A percentile compares a stretch with the other conserved stretches of the same genome.
Conservation (phyloP, 352 stramenopile species). For the Globisporangium perplexum region DNA sequence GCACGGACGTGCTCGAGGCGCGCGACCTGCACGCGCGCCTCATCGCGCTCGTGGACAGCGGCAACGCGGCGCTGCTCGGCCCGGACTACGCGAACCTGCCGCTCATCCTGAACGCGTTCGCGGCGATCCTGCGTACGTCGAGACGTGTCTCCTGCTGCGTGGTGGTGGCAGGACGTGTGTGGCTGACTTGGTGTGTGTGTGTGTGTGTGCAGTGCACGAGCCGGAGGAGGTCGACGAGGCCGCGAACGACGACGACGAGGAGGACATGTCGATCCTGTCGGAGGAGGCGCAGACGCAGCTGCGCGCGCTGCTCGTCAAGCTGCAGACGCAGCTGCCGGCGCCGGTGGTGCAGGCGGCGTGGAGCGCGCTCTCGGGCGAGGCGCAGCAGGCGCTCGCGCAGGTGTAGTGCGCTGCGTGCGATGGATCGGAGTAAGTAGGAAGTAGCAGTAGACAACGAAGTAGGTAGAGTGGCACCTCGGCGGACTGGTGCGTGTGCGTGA, state of each 20-base stretch:
- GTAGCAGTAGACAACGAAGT: background rate
- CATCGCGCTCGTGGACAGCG: conserved; percentile 49
- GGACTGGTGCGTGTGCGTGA: background rate
- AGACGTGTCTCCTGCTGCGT: conserved; percentile 1
- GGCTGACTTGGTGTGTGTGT: conserved; percentile 15
- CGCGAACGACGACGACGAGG: conserved; percentile 50
- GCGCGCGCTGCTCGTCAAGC: conserved; percentile 45
- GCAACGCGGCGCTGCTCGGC: conserved; percentile 61
- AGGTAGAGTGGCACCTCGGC: background rate
- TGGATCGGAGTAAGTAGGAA: background rate
- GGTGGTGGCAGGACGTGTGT: conserved; percentile 3
- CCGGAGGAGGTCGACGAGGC: conserved; percentile 45
- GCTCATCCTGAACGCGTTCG: conserved; percentile 71
- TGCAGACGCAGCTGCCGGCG: conserved; percentile 63
- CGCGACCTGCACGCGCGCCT: conserved; percentile 72
- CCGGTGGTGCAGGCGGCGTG: conserved; percentile 62
- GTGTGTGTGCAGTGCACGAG: conserved; percentile 47
- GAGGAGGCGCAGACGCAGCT: conserved; percentile 54
- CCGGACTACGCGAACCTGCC: conserved; percentile 58
- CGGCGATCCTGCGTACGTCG: conserved; percentile 63
- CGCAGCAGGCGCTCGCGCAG: conserved; percentile 66
- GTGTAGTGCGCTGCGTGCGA: conserved; percentile 23
- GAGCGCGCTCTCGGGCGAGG: conserved; percentile 57
- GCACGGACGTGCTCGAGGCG: conserved; percentile 73
- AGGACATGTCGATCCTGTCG: conserved; percentile 67